Evolutionary conservation across 2,329 filamentous ascomycete species (phyloP).

Genomic region (Fusarium floridanum): DNA sequence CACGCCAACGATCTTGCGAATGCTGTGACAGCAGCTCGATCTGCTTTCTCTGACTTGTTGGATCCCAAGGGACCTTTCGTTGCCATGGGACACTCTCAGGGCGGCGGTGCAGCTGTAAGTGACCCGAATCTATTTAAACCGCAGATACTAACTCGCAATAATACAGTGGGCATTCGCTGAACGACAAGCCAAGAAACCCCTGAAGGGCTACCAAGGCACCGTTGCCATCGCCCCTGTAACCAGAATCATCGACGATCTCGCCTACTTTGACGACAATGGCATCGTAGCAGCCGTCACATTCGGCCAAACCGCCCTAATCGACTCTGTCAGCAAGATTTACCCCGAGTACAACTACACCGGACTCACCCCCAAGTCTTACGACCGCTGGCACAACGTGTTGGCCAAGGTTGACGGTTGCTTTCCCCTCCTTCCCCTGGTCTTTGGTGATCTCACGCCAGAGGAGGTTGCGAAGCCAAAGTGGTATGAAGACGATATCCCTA

Average conservation of each 20-base stretch:
- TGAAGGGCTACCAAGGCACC: slow-evolving; percentile 28
- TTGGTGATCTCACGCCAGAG: slow-evolving; percentile 3
- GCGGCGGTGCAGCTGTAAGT: not conserved
- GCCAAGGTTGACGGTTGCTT: slow-evolving; percentile 26
- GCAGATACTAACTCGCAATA: not conserved
- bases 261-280: slow-evolving; percentile 13
- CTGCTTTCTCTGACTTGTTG: slow-evolving; percentile 8
- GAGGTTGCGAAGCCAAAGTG: not conserved
- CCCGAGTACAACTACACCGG: slow-evolving; percentile 30
- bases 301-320: slow-evolving; percentile 12
- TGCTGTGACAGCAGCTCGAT: slow-evolving; percentile 24
- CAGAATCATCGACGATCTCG: slow-evolving; percentile 21
- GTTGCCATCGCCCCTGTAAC: slow-evolving; percentile 29
- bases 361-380: slow-evolving; percentile 16
- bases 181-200: slow-evolving; percentile 24
- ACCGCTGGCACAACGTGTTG: slow-evolving; percentile 31
- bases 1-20: slow-evolving; percentile 34
- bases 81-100: not conserved
- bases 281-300: slow-evolving; percentile 10
- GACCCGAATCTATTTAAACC: not conserved
- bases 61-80: not conserved
- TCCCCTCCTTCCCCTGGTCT: slow-evolving; percentile 9
- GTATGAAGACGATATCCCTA: not conserved
- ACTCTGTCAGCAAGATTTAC: slow-evolving; percentile 26
- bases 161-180: slow-evolving; percentile 29